phyloP scores from a whole-genome alignment of 1,139 yeast species.

The Blastobotrys petasosporus region DNA sequence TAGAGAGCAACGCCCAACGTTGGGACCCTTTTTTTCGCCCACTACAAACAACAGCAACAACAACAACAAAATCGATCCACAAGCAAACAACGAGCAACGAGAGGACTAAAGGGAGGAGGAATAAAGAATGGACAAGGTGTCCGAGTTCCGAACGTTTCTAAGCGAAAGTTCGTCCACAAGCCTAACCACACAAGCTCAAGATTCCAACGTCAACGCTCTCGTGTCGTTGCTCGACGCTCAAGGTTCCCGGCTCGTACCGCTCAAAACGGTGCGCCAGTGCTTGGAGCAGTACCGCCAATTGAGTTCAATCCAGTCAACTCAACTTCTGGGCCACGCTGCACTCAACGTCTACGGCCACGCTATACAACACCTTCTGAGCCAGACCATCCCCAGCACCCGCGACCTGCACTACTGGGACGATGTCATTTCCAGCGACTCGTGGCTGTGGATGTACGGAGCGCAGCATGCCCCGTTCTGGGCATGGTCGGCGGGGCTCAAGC shows the following conservation, averaged over 20 bases:
- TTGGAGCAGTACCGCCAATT: neutral
- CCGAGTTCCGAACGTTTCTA: too few relatives aligned
- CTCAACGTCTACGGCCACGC: conserved; percentile 7
- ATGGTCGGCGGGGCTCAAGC: neutral
- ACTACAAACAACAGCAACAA: too few relatives aligned
- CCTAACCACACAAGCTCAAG: too few relatives aligned
- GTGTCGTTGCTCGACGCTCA: neutral
- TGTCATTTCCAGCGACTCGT: conserved; percentile 22
- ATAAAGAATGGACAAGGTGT: too few relatives aligned
- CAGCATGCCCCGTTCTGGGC: conserved; percentile 23
- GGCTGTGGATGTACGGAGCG: conserved; percentile 24
- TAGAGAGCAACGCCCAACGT: too few relatives aligned
- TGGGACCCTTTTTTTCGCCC: too few relatives aligned
- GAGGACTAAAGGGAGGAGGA: too few relatives aligned
- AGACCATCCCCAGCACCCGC: conserved; percentile 31
- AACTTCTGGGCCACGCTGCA: conserved; percentile 5
- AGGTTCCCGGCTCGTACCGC: conserved; percentile 1
- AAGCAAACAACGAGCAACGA: too few relatives aligned
- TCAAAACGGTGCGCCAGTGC: neutral
- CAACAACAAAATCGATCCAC: too few relatives aligned
- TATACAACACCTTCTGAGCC: conserved; percentile 24
- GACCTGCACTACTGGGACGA: conserved; percentile 34
- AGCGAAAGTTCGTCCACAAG: too few relatives aligned
- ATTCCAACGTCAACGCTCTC: too few relatives aligned
- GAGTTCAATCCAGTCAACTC: neutral